phyloP scores from a whole-genome alignment of 164 flowering plant species.

The Magnolia officinalis region DNA sequence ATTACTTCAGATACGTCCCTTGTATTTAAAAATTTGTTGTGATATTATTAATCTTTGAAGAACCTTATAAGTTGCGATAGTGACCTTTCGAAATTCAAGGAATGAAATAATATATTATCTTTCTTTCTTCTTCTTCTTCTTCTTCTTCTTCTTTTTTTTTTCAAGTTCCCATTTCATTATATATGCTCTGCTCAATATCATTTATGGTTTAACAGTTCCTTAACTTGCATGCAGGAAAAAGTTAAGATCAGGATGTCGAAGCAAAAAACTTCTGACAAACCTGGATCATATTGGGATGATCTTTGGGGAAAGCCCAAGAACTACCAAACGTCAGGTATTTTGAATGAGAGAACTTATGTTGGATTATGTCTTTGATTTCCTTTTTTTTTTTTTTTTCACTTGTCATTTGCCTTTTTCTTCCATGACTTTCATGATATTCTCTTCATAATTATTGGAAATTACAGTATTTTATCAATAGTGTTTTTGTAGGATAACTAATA shows the following conservation, averaged over 20 bases:
- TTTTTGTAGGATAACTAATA: too few species aligned
- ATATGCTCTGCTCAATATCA: background rate
- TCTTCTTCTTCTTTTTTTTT: too few species aligned
- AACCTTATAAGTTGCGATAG: too few species aligned
- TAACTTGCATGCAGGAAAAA: constrained; percentile 48
- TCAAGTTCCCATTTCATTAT: background rate
- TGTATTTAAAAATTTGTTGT: too few species aligned
- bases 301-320: constrained; percentile 69
- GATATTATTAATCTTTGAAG: too few species aligned
- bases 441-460: too few species aligned
- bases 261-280: constrained; percentile 45
- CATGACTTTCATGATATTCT: background rate
- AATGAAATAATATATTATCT: background rate
- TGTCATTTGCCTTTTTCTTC: background rate
- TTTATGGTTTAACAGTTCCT: background rate
- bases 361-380: too few species aligned
- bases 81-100: background rate
- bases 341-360: background rate
- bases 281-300: constrained; percentile 64
- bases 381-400: too few species aligned
- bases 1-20: too few species aligned
- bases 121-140: background rate
- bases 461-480: too few species aligned
- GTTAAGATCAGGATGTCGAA: constrained; percentile 69
- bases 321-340: constrained; percentile 53